Evolutionary conservation across 106 monocot genomes (phyloP).

Genomic region (Dactylorhiza incarnata): DNA sequence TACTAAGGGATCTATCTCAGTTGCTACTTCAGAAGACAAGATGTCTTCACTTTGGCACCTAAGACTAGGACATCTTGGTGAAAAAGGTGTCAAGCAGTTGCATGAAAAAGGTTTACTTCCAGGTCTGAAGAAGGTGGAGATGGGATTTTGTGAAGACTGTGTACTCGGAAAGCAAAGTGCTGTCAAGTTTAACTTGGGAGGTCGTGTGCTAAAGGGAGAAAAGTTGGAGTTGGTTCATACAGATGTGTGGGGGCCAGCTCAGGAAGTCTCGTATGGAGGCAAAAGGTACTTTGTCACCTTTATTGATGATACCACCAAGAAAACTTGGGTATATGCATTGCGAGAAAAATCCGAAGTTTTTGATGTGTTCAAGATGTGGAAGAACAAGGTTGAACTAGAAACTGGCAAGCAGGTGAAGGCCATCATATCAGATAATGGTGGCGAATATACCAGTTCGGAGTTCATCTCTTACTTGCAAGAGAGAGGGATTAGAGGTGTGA

Average conservation of each 20-base stretch:
- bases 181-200: too few relatives aligned
- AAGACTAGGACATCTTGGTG: too few relatives aligned
- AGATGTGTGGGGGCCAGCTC: conserved; percentile 27
- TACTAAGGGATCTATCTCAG: too few relatives aligned
- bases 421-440: conserved; percentile 16
- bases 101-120: too few relatives aligned
- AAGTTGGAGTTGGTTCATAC: too few relatives aligned
- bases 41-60: too few relatives aligned
- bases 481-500: conserved; percentile 1
- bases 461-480: conserved; percentile 8
- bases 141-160: too few relatives aligned
- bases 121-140: too few relatives aligned
- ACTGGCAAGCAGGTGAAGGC: background rate
- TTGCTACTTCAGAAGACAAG: too few relatives aligned
- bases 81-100: too few relatives aligned
- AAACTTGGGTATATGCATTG: conserved; percentile 19
- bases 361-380: conserved; percentile 9
- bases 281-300: conserved; percentile 8
- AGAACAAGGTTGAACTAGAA: conserved; percentile 10
- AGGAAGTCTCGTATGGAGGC: background rate
- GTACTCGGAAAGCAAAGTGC: too few relatives aligned
- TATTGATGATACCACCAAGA: conserved; percentile 20
- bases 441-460: conserved; percentile 11
- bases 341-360: conserved; percentile 9
- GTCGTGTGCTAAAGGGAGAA: too few relatives aligned